A percentile compares a stretch with the other conserved stretches of the same genome.
These are phyloP conservation scores for Pleurotus eryngii DNA, from an alignment of 768 basidiomycete species.

Conservation along the genomic window DNA sequence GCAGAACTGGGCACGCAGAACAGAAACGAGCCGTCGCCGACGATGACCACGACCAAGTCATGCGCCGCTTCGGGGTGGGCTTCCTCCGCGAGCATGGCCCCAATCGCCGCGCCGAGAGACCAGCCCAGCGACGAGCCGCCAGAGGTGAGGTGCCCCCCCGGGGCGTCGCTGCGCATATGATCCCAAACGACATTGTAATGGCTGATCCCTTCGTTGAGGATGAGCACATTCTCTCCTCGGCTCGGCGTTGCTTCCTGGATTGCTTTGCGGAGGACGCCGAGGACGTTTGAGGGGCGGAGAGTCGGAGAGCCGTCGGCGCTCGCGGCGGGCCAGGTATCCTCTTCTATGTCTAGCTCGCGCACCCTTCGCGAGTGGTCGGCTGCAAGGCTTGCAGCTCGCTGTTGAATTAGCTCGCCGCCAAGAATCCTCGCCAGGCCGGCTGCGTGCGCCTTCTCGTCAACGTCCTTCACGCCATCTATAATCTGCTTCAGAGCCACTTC, in stretches of 20 bases:
- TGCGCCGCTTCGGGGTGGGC: conserved; percentile 23
- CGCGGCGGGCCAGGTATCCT: conserved; percentile 19
- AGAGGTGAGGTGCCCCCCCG: conserved; percentile 51
- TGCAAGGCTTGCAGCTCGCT: conserved; percentile 7
- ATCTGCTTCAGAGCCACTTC: conserved; percentile 51
- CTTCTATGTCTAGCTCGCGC: conserved; percentile 24
- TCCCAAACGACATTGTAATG: conserved; percentile 53
- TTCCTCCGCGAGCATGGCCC: conserved; percentile 46
- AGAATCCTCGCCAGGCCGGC: conserved; percentile 7
- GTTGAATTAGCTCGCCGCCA: conserved; percentile 13
- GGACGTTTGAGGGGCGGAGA: conserved; percentile 44
- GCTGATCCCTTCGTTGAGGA: conserved; percentile 64
- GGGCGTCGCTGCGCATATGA: conserved; percentile 49
- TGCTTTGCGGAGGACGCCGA: conserved; percentile 42
- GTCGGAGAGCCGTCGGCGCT: conserved; percentile 11
- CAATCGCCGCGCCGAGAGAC: conserved; percentile 63
- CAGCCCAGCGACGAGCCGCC: conserved; percentile 71
- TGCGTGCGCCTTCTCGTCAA: conserved; percentile 15
- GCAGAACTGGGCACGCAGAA: conserved; percentile 64
- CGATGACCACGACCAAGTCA: conserved; percentile 56
- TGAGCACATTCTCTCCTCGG: conserved; percentile 34
- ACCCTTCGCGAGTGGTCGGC: conserved; percentile 15
- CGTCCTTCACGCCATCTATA: conserved; percentile 27
- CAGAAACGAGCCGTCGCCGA: conserved; percentile 70
- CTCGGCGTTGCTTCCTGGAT: conserved; percentile 38